phyloP scores from a whole-genome alignment of 2,329 filamentous ascomycete genomes.

The Drechslera avenae region DNA sequence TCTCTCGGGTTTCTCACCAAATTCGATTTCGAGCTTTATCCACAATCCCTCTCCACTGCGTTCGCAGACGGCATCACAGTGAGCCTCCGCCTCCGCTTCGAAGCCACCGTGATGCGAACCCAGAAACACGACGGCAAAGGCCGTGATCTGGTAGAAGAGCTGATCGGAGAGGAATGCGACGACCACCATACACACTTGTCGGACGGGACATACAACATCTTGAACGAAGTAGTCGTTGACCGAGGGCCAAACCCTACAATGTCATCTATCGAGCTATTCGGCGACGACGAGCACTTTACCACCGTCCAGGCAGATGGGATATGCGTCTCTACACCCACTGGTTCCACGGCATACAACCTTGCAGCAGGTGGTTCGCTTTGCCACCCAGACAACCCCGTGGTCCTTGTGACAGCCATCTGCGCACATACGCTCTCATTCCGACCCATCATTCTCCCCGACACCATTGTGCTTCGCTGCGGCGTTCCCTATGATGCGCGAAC shows the following conservation, averaged over 20 bases:
- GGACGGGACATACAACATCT: slow-evolving; percentile 82
- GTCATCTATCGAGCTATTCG: slow-evolving; percentile 90
- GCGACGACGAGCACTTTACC: slow-evolving; percentile 93
- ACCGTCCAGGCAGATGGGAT: slow-evolving; percentile 91
- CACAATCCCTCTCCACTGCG: slow-evolving; percentile 69
- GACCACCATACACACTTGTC: slow-evolving; percentile 84
- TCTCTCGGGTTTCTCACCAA: slow-evolving; percentile 95
- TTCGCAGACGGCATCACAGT: slow-evolving; percentile 87
- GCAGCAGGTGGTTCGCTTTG: slow-evolving; percentile 94
- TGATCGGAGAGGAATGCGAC: slow-evolving; percentile 84
- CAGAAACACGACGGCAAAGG: slow-evolving; percentile 53
- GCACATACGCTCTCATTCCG: slow-evolving; percentile 94
- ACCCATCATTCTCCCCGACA: slow-evolving; percentile 95
- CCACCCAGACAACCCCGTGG: slow-evolving; percentile 95
- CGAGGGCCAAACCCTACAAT: slow-evolving; percentile 93
- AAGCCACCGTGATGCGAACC: slow-evolving; percentile 90
- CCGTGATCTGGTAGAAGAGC: slow-evolving; percentile 74
- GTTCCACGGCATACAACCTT: slow-evolving; percentile 93
- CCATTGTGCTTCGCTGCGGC: slow-evolving; percentile 87
- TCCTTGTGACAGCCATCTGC: slow-evolving; percentile 91
- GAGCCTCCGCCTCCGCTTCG: slow-evolving; percentile 84
- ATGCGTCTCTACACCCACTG: slow-evolving; percentile 91
- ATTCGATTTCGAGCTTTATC: slow-evolving; percentile 84
- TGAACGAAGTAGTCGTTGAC: slow-evolving; percentile 97
- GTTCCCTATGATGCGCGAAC: slow-evolving; percentile 94